Percentiles rank a stretch among this genome's conserved stretches.
phyloP scores from a whole-genome alignment of 495 filamentous ascomycete species.

The Penicillium angulare region DNA sequence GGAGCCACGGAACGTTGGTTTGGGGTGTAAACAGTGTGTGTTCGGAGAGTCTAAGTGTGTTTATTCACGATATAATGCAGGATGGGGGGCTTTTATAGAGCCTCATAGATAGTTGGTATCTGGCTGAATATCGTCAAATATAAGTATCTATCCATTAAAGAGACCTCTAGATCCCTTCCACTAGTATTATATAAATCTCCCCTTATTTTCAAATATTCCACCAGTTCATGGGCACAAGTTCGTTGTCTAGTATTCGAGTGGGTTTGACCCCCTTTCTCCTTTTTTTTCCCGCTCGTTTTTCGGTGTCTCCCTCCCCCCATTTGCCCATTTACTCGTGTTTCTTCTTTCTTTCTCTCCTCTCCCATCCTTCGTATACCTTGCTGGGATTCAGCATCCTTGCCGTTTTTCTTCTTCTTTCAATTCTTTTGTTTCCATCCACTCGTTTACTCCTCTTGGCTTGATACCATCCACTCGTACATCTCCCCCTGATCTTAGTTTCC shows the following conservation, averaged over 20 bases:
- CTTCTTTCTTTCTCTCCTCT: conserved; percentile 15
- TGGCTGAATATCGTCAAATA: no score
- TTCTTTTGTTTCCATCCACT: conserved; percentile 3
- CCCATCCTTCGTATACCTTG: neutral
- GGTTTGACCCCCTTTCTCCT: conserved; percentile 27
- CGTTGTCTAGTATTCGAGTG: no score
- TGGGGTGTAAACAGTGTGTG: neutral
- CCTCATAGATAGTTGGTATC: no score
- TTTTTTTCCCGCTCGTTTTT: conserved; percentile 23
- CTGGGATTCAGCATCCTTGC: conserved; percentile 1
- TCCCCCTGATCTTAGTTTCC: conserved; percentile 3
- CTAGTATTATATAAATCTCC: neutral
- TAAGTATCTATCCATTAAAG: neutral
- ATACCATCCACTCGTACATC: no score
- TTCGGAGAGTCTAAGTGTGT: neutral
- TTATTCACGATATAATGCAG: neutral
- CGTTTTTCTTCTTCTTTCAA: conserved; percentile 11
- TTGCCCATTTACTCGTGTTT: conserved; percentile 14
- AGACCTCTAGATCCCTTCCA: no score
- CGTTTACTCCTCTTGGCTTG: neutral
- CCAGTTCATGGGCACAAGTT: no score
- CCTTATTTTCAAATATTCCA: no score
- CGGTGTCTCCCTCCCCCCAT: conserved; percentile 11
- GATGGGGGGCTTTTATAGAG: neutral
- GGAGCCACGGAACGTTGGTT: conserved; percentile 22